Conservation (phyloP, 2,329 filamentous ascomycete genomes). For the Metarhizium rileyi region DNA sequence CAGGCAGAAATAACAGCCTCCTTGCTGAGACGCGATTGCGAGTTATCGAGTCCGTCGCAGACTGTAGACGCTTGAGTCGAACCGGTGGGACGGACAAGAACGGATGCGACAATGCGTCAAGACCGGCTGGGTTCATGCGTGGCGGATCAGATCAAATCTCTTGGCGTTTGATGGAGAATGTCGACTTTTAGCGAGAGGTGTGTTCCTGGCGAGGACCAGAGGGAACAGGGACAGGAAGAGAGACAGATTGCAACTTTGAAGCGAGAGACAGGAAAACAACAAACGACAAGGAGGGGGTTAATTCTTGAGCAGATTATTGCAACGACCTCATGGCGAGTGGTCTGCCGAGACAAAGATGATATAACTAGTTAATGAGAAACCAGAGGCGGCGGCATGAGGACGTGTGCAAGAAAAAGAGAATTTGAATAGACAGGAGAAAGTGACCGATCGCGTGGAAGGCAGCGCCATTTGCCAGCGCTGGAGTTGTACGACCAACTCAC, state of each 20-base stretch:
- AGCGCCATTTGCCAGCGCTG: neutral
- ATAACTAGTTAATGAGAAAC: too few species aligned
- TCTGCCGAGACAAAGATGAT: neutral
- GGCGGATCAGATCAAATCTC: neutral
- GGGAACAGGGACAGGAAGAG: neutral
- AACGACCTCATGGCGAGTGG: neutral
- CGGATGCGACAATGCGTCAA: neutral
- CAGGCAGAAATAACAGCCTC: neutral
- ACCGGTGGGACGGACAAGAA: neutral
- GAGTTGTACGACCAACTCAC: too few species aligned
- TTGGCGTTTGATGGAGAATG: neutral
- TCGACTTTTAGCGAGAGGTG: neutral
- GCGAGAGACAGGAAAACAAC: neutral
- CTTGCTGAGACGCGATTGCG: neutral
- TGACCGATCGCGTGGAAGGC: neutral
- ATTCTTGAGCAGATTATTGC: neutral
- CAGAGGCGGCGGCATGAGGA: neutral
- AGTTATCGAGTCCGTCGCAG: neutral
- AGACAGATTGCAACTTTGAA: neutral
- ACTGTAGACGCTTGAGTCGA: neutral
- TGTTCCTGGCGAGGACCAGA: neutral
- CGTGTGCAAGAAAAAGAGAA: neutral
- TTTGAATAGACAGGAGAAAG: neutral
- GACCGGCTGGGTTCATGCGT: neutral
- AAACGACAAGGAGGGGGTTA: neutral